Percentiles rank a stretch among this genome's conserved stretches.
These are phyloP conservation scores for Fraxinus americana DNA, from an alignment of 257 asterid species.

Conservation along the genomic window DNA sequence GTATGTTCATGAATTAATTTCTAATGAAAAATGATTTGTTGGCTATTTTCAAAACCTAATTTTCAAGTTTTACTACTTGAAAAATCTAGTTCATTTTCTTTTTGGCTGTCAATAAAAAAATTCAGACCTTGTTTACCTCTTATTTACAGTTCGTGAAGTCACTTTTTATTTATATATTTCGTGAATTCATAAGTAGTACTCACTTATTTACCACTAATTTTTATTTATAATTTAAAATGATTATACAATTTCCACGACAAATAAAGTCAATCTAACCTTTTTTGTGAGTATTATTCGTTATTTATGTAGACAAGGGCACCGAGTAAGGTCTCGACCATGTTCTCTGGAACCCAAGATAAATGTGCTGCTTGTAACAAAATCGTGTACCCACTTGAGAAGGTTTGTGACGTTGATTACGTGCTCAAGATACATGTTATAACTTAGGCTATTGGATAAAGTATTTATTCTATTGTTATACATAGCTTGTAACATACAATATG, in stretches of 20 bases:
- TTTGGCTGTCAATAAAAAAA: not conserved
- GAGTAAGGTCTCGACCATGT: constrained; percentile 67
- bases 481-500: not conserved
- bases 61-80: not conserved
- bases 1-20: constrained; percentile 17
- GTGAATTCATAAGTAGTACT: too few species aligned
- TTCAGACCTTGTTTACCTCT: too few species aligned
- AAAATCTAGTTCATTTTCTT: not conserved
- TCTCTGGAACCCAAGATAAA: constrained; percentile 90
- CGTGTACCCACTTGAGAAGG: constrained; percentile 91
- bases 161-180: too few species aligned
- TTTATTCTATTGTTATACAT: too few species aligned
- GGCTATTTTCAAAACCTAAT: not conserved
- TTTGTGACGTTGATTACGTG: not conserved
- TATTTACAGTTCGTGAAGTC: too few species aligned
- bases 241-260: too few species aligned
- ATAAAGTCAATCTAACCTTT: not conserved
- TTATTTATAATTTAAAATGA: too few species aligned
- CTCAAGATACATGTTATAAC: not conserved
- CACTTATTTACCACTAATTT: too few species aligned
- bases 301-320: constrained; percentile 64
- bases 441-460: too few species aligned
- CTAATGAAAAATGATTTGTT: not conserved
- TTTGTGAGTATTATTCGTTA: not conserved
- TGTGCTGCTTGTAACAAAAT: constrained; percentile 75